These are phyloP conservation scores for Begonia loranthoides DNA, from an alignment of 306 rosid genomes.

Conservation along the genomic window DNA sequence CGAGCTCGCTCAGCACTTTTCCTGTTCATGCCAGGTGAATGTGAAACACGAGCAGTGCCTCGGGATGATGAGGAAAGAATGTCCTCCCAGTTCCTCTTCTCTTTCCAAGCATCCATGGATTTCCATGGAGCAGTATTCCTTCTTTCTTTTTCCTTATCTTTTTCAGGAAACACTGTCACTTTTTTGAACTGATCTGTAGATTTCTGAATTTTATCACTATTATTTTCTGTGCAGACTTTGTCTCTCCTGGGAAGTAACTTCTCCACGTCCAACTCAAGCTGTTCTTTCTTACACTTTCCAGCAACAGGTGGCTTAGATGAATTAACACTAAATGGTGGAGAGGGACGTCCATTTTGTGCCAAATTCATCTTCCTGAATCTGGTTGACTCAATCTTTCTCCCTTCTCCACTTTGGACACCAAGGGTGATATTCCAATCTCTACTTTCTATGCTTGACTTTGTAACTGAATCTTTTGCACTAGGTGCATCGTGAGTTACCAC, in stretches of 20 bases:
- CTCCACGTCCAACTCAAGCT: slow-evolving; percentile 43
- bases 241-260: slow-evolving; percentile 49
- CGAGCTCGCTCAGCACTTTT: slow-evolving; percentile 91
- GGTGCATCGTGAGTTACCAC: slow-evolving; percentile 19
- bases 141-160: slow-evolving; percentile 62
- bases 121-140: slow-evolving; percentile 54
- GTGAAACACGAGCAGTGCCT: slow-evolving; percentile 66
- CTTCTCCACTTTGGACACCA: slow-evolving; percentile 23
- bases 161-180: slow-evolving; percentile 40
- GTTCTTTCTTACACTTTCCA: slow-evolving; percentile 54
- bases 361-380: slow-evolving; percentile 23
- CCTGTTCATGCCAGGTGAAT: slow-evolving; percentile 75
- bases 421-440: slow-evolving; percentile 28
- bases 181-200: slow-evolving; percentile 33
- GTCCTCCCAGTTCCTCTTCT: slow-evolving; percentile 92
- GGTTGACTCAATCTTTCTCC: slow-evolving; percentile 23
- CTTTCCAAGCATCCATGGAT: slow-evolving; percentile 97
- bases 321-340: slow-evolving; percentile 24
- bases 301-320: slow-evolving; percentile 43
- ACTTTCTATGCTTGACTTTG: slow-evolving; percentile 28
- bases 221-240: slow-evolving; percentile 30
- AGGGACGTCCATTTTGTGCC: slow-evolving; percentile 28
- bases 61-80: slow-evolving; percentile 85
- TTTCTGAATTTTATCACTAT: slow-evolving; percentile 42
- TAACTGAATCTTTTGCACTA: slow-evolving; percentile 19